A percentile compares a stretch with the other conserved stretches of the same genome.
Conservation (phyloP, 805 yeast species). For the Candida chauliodis region DNA sequence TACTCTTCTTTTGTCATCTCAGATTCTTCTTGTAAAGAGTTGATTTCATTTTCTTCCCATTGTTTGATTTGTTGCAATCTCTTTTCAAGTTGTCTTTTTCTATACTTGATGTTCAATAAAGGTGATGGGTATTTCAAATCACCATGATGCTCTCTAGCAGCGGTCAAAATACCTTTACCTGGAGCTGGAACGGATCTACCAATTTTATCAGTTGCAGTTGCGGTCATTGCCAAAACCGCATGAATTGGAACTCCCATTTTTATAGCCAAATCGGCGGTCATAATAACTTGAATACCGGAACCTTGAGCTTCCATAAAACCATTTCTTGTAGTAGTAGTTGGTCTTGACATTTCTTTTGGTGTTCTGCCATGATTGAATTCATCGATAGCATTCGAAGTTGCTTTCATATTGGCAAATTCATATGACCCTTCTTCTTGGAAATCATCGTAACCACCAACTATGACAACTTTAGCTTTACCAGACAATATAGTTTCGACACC, state of each 20-base stretch:
- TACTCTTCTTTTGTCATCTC: conserved; percentile 50
- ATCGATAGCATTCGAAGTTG: conserved; percentile 84
- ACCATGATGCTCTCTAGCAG: conserved; percentile 92
- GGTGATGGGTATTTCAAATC: conserved; percentile 75
- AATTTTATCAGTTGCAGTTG: conserved; percentile 97
- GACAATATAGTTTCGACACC: conserved; percentile 92
- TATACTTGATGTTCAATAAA: conserved; percentile 84
- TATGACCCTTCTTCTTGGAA: conserved; percentile 99
- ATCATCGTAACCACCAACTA: conserved; percentile 99
- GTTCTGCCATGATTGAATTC: conserved; percentile 96
- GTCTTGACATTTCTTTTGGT: conserved; percentile 98
- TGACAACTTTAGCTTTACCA: conserved; percentile 92
- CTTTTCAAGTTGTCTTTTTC: conserved; percentile 82
- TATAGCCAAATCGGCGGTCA: conserved; percentile 91
- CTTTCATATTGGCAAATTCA: conserved; percentile 98
- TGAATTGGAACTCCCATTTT: conserved; percentile 99
- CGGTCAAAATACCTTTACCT: conserved; percentile 98
- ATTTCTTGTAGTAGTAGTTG: conserved; percentile 90
- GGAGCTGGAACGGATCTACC: conserved; percentile 99
- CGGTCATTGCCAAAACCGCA: conserved; percentile 89
- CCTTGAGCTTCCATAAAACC: conserved; percentile 99
- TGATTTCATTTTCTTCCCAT: conserved; percentile 84
- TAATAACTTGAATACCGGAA: conserved; percentile 94
- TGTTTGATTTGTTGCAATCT: conserved; percentile 73
- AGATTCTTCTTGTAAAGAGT: conserved; percentile 68